Base-by-base conservation (phyloP, 805 yeast species). In the Suhomyces sp. region DNA sequence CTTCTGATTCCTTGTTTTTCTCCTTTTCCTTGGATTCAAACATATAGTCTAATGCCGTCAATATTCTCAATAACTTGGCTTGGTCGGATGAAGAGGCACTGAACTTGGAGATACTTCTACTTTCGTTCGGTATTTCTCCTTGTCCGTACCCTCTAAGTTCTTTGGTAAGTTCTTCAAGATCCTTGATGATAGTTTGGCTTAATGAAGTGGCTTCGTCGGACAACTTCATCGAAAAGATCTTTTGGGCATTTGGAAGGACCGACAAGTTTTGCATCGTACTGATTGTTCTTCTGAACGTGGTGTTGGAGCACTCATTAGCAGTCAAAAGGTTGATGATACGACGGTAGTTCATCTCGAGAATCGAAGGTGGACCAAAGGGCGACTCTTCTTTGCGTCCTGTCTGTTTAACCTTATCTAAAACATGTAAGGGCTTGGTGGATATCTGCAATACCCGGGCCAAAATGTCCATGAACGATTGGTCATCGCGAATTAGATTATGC, bases 11-110 rank as follows among this genome's bases (percentile, higher is more conserved):
- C 6, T 9, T 64, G 63, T 27, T 60, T 61, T 57, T 58, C 44
- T 58, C 58, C 44, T 61, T 61, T 26, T 65, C 65, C 33, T 72
- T 70, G 0, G 75, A 64, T 49, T 85, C 90, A 66, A 82, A 87
- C 63, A 92, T 74, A 60, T 87, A 90, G 61, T 92, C 97, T 53
- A 92, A 77, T 0, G 97, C 96, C 0, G 97, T 91, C 55, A 92
- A 74, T 2, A 90, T 85, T 49, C 97, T 79, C 51, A 93, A 73
- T n/a, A 94, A 70, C 62, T 90, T 91, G 6, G 97, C 88, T 66
- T 94, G 98, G 55, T 88, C 91, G 0, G 97, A 88, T 42, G 88
- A 83, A 1, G 91, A 82, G 0, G 90, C 81, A 2, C 94, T 88
- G 63, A 92, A 89, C 59, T 82, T 83, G 26, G 81, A 71, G 54